These are phyloP conservation scores for Sarocladiaceae sp. DNA, from an alignment of 2,329 filamentous ascomycete species.

Conservation along the genomic window DNA sequence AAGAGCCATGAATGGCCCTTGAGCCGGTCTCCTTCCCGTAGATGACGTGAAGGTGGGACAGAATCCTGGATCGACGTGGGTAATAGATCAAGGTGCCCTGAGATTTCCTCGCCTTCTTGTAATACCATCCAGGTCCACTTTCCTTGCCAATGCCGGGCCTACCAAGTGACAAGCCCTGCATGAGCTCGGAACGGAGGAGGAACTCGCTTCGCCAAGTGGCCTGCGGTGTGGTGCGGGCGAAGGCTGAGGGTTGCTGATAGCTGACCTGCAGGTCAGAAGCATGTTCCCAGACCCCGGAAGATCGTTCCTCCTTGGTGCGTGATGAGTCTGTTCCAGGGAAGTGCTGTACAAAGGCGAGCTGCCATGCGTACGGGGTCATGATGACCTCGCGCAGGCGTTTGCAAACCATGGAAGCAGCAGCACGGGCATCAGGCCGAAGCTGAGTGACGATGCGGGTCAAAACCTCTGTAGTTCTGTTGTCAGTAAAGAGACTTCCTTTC, in stretches of 20 bases:
- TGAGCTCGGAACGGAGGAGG: conserved; percentile 74
- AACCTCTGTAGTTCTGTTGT: conserved; percentile 57
- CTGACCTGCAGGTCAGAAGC: conserved; percentile 34
- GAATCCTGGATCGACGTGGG: conserved; percentile 25
- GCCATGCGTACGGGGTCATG: conserved; percentile 89
- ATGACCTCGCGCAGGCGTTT: conserved; percentile 81
- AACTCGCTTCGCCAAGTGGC: conserved; percentile 98
- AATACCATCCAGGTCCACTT: background rate
- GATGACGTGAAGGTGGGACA: conserved; percentile 73
- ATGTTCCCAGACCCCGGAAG: conserved; percentile 32
- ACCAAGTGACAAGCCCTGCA: conserved; percentile 74
- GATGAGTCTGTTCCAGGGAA: conserved; percentile 67
- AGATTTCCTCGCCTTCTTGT: conserved; percentile 48
- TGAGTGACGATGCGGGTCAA: conserved; percentile 88
- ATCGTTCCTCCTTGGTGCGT: conserved; percentile 33
- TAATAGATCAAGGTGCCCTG: conserved; percentile 72
- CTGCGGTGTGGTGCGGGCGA: conserved; percentile 72
- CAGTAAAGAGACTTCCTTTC: conserved; percentile 13
- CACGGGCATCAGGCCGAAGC: conserved; percentile 77
- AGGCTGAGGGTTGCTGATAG: conserved; percentile 65
- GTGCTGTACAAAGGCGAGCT: conserved; percentile 83
- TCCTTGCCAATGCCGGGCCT: conserved; percentile 57
- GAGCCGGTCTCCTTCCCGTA: conserved; percentile 67
- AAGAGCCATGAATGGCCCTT: conserved; percentile 74
- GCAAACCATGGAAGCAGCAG: conserved; percentile 77